Evolutionary conservation across 2,329 filamentous ascomycete genomes (phyloP).

Genomic region (Diaporthe vexans): DNA sequence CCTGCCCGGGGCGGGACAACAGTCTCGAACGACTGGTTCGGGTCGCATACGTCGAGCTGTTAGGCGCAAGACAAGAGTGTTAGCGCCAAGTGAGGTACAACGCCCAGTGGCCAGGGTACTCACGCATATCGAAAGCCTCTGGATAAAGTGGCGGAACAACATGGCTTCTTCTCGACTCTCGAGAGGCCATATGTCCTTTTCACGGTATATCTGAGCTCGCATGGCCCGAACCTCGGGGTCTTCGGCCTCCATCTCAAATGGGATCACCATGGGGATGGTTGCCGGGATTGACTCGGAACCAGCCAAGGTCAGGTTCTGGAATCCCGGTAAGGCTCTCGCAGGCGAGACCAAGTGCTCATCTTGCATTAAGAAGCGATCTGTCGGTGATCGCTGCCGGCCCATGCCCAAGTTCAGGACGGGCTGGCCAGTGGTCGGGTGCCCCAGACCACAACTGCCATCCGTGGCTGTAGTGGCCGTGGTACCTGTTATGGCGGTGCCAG

Average conservation of each 20-base stretch:
- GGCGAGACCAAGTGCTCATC: slow-evolving; percentile 42
- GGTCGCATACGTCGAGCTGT: slow-evolving; percentile 60
- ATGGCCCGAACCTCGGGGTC: slow-evolving; percentile 38
- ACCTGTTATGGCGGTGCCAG: slow-evolving; percentile 33
- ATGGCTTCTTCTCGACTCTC: slow-evolving; percentile 46
- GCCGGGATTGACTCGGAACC: slow-evolving; percentile 31
- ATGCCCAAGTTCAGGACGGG: slow-evolving; percentile 10
- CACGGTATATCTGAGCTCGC: slow-evolving; percentile 45
- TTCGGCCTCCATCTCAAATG: slow-evolving; percentile 31
- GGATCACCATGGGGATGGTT: slow-evolving; percentile 23
- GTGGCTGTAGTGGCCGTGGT: slow-evolving; percentile 28
- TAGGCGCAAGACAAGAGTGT: background rate
- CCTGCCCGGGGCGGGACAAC: slow-evolving; percentile 67
- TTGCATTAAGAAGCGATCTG: slow-evolving; percentile 49
- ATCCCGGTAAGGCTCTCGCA: slow-evolving; percentile 25
- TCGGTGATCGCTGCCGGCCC: slow-evolving; percentile 44
- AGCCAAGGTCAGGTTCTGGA: slow-evolving; percentile 35
- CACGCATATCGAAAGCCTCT: slow-evolving; percentile 54
- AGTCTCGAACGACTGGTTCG: slow-evolving; percentile 62
- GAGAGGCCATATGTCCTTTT: slow-evolving; percentile 48
- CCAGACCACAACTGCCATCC: slow-evolving; percentile 23
- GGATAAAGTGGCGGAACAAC: slow-evolving; percentile 52
- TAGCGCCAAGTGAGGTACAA: background rate
- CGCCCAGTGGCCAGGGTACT: slow-evolving; percentile 30
- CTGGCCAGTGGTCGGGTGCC: slow-evolving; percentile 31